Evolutionary conservation across 2,329 filamentous ascomycete species (phyloP), one percentile per base, ranked within the genome.

Genomic region (Colletotrichum ledebouriae): DNA sequence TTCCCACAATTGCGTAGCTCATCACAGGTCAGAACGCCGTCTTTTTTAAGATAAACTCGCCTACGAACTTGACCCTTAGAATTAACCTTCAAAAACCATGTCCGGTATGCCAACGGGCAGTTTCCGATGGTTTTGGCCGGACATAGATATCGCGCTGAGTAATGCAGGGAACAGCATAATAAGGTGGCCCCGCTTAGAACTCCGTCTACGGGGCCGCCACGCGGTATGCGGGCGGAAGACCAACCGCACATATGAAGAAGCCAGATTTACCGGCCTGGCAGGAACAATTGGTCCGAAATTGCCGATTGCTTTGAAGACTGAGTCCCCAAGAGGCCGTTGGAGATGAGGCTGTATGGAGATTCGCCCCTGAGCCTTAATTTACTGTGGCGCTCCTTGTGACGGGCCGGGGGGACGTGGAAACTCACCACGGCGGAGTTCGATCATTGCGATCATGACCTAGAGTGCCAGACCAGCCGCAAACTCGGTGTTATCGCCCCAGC

Each of bases 401-500:
- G 49, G 41, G 47, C 41, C 58, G 22, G 50, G 42, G 17, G 22
- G 4, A 61, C 47, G 33, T 55, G 57, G 58, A 66, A 66, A n/a
- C 59, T 66, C 50, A 52, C 50, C 50, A 59, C 33, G 17, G 63
- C 56, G 63, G 58, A 44, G 50, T 59, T 50, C 50, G 34, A 42
- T 63, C 47, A 20, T 56, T 42, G 34, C 46, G 47, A 57, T 47
- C 49, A 33, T 46, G 50, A 63, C 17, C 17, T 17, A 17, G 17
- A 17, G 17, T 17, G 34, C 58, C 57, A 62, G 59, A 42, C 49
- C 62, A 37, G 58, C 22, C 59, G 59, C 41, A n/a, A 46, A 49
- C 41, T 56, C 49, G 63, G 63, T 42, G 33, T 22, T 42, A 63
- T 57, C 59, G 50, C 50, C 63, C 63, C 59, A 49, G 37, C 37